Evolutionary conservation across 345 rosid species (phyloP).

Genomic region (Citrus maxima): DNA sequence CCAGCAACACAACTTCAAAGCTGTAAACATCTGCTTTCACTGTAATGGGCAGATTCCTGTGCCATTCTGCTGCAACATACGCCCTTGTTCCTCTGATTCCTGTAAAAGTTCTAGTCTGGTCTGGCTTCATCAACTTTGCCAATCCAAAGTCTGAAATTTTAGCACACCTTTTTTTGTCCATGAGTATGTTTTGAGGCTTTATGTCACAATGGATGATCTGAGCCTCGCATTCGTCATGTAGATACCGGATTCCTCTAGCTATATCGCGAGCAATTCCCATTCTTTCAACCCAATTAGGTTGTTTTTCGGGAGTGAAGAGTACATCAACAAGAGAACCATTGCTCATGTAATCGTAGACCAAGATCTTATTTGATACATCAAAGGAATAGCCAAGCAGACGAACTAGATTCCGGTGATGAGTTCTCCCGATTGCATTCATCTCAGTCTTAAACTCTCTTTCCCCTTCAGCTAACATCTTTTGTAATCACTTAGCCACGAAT

Average conservation of each 20-base stretch:
- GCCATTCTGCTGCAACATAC: too few species aligned
- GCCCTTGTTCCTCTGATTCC: too few species aligned
- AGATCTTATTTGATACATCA: constrained; percentile 22
- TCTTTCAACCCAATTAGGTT: constrained; percentile 17
- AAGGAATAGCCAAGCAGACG: constrained; percentile 24
- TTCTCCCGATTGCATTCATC: constrained; percentile 25
- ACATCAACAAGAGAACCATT: constrained; percentile 26
- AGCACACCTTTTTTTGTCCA: too few species aligned
- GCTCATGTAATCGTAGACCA: constrained; percentile 31
- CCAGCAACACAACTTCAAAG: too few species aligned
- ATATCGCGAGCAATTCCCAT: constrained; percentile 22
- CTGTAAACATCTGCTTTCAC: too few species aligned
- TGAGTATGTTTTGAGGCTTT: constrained; percentile 26
- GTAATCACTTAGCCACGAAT: constrained; percentile 25
- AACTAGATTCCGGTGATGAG: constrained; percentile 29
- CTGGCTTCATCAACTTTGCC: too few species aligned
- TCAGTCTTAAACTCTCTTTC: constrained; percentile 27
- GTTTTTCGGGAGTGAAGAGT: constrained; percentile 13
- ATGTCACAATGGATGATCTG: constrained; percentile 35
- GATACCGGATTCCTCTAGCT: constrained; percentile 26
- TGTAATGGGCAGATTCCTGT: too few species aligned
- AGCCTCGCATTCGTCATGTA: constrained; percentile 27
- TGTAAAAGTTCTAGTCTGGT: too few species aligned
- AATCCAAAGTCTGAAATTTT: too few species aligned
- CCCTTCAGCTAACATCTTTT: constrained; percentile 1